Conservation (phyloP, 345 rosid genomes). For the Euphorbia peplus region DNA sequence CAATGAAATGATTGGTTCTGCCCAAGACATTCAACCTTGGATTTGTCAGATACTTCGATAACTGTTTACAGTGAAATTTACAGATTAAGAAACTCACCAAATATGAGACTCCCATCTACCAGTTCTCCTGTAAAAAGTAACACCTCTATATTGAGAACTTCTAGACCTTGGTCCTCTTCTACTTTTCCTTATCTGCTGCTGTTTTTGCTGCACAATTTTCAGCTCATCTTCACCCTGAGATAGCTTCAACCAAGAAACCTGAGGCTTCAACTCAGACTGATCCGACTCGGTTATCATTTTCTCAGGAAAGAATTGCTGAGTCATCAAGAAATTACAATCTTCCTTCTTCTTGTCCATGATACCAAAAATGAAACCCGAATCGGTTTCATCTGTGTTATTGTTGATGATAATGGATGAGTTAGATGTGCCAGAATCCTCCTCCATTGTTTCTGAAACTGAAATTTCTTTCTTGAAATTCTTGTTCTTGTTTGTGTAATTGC, state of each 20-base stretch:
- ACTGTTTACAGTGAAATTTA: no score
- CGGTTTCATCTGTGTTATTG: slow-evolving; percentile 29
- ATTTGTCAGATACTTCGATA: no score
- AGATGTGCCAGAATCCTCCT: slow-evolving; percentile 49
- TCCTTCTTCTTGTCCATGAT: slow-evolving; percentile 33
- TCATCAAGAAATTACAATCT: slow-evolving; percentile 20
- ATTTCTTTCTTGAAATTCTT: not conserved
- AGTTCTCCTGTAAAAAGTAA: slow-evolving; percentile 33
- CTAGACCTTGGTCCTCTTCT: slow-evolving; percentile 35
- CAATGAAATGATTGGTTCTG: no score
- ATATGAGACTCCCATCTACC: slow-evolving; percentile 38
- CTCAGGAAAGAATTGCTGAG: slow-evolving; percentile 48
- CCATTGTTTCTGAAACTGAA: slow-evolving; percentile 12
- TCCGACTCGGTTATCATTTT: slow-evolving; percentile 19
- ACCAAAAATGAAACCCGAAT: slow-evolving; percentile 41
- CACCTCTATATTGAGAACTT: slow-evolving; percentile 34
- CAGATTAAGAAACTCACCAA: slow-evolving; percentile 23
- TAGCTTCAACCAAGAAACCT: slow-evolving; percentile 46
- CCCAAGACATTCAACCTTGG: no score
- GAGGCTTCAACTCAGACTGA: slow-evolving; percentile 17
- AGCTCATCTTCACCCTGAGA: slow-evolving; percentile 29
- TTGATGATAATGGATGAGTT: slow-evolving; percentile 46
- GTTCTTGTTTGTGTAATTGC: not conserved
- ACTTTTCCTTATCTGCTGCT: slow-evolving; percentile 32
- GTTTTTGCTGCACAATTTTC: slow-evolving; percentile 37